These are phyloP conservation scores for Exophiala alcalophila DNA, from an alignment of 2,329 filamentous ascomycete genomes.

Conservation along the genomic window DNA sequence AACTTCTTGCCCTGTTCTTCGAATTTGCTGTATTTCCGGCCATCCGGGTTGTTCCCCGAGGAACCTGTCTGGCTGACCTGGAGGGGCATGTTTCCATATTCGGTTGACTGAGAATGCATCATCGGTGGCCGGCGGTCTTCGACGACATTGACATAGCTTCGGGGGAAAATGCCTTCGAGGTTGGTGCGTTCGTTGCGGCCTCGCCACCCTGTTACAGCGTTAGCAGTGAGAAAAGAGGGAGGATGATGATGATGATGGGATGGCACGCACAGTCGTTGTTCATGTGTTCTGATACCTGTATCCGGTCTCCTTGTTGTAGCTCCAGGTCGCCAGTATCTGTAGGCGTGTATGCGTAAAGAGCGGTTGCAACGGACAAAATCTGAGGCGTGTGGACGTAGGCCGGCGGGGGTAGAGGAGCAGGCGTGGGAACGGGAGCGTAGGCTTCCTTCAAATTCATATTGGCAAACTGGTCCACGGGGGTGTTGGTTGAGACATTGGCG, in stretches of 20 bases:
- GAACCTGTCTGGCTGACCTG: conserved; percentile 63
- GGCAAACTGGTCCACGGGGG: conserved; percentile 40
- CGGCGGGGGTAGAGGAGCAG: conserved; percentile 48
- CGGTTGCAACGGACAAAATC: conserved; percentile 69
- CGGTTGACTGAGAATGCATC: conserved; percentile 39
- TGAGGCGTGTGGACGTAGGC: conserved; percentile 50
- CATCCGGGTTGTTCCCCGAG: conserved; percentile 36
- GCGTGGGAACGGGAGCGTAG: conserved; percentile 44
- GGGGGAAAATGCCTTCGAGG: conserved; percentile 90
- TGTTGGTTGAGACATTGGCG: conserved; percentile 36
- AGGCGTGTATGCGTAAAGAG: conserved; percentile 79
- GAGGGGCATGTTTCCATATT: conserved; percentile 65
- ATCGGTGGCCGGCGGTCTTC: conserved; percentile 57
- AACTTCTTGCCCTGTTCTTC: conserved; percentile 86
- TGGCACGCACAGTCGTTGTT: conserved; percentile 72
- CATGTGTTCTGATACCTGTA: conserved; percentile 86
- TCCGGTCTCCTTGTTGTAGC: conserved; percentile 74
- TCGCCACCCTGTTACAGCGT: conserved; percentile 60
- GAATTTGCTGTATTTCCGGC: conserved; percentile 58
- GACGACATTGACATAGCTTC: conserved; percentile 73
- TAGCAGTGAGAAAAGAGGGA: conserved; percentile 23
- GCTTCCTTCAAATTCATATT: conserved; percentile 44
- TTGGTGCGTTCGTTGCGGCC: conserved; percentile 80
- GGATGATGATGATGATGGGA: too few relatives aligned
- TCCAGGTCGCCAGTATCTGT: conserved; percentile 78